Conservation (phyloP, 2,329 filamentous ascomycete genomes). For the Penicillium sp. region DNA sequence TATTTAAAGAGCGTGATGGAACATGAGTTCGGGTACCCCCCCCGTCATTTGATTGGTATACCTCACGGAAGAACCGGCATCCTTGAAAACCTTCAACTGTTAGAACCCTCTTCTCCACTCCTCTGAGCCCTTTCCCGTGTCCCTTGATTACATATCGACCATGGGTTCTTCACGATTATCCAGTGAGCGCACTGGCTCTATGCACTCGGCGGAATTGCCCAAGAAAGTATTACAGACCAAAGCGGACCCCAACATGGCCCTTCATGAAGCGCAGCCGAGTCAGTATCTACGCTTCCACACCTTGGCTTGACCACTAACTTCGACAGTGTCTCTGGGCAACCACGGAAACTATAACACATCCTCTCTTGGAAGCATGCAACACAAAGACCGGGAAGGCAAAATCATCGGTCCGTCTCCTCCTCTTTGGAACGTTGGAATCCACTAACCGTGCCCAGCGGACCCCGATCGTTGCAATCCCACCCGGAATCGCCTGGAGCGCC, state of each 20-base stretch:
- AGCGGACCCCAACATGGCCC: slow-evolving; percentile 80
- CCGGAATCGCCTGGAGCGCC: slow-evolving; percentile 80
- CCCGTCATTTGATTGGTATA: not conserved
- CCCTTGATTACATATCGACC: not conserved
- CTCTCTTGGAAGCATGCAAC: slow-evolving; percentile 72
- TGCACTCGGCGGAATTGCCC: slow-evolving; percentile 23
- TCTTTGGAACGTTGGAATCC: not conserved
- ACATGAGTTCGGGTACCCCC: not conserved
- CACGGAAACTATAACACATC: slow-evolving; percentile 41
- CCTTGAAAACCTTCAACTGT: not conserved
- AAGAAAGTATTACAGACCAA: slow-evolving; percentile 62
- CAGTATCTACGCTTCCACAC: slow-evolving; percentile 39
- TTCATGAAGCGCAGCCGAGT: slow-evolving; percentile 83
- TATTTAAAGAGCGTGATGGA: not conserved
- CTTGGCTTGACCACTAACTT: slow-evolving; percentile 1
- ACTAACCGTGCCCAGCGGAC: slow-evolving; percentile 61
- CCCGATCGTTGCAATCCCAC: slow-evolving; percentile 91
- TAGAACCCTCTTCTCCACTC: not conserved
- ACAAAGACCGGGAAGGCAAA: slow-evolving; percentile 75
- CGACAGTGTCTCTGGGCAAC: slow-evolving; percentile 24
- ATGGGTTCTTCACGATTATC: slow-evolving; percentile 24
- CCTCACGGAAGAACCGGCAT: too few relatives aligned
- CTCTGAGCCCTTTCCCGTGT: not conserved
- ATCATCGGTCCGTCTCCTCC: slow-evolving; percentile 63
- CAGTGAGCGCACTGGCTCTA: slow-evolving; percentile 25